Evolutionary conservation across 805 yeast species (phyloP), one percentile per base, ranked within the genome.

Genomic region (Candida cerambycidarum): DNA sequence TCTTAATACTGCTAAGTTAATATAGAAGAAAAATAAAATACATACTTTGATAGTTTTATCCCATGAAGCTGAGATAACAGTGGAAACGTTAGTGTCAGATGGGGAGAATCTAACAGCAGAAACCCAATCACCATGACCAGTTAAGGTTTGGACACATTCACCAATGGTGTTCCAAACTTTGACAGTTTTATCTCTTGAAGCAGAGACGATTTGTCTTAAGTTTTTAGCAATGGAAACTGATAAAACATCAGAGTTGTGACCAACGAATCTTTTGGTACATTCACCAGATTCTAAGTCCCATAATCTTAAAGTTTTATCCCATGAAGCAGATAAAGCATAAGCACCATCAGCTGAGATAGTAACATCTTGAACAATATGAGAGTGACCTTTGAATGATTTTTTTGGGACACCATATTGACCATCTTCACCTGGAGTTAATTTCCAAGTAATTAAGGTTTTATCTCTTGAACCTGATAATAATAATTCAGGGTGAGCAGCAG

Each of bases 141-240:
- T 75, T 76, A 90, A 82, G 65, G 96, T 88, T 77, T 85, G 83
- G 81, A 86, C 82, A 82, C 96, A 89, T 71, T 86, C 86, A 80
- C 98, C 99, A 67, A 89, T 78, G 76, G 95, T 87, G 85, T 93
- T 92, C 99, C 99, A 93, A 78, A 93, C 89, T 83, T 89, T 90
- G 74, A 93, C 89, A 73, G 98, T 87, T 83, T 88, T 88, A 77
- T 93, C 99, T 78, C 99, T 90, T 61, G 98, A 90, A 75, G 96
- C 96, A 72, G 98, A 90, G 56, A 90, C 96, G 66, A 93, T 89
- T 78, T 89, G 95, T 80, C 97, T 87, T 75, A 92, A 90, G 84
- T 88, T 87, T 71, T 86, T 82, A 65, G 97, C 85, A 73, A 93
- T 87, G 59, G 97, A 87, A 64, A 92, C 97, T 53, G 98, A 90